Percentiles rank a stretch among this genome's conserved stretches.
These are phyloP conservation scores for Kodamaea plutei DNA, from an alignment of 1,139 yeast species.

Conservation along the genomic window DNA sequence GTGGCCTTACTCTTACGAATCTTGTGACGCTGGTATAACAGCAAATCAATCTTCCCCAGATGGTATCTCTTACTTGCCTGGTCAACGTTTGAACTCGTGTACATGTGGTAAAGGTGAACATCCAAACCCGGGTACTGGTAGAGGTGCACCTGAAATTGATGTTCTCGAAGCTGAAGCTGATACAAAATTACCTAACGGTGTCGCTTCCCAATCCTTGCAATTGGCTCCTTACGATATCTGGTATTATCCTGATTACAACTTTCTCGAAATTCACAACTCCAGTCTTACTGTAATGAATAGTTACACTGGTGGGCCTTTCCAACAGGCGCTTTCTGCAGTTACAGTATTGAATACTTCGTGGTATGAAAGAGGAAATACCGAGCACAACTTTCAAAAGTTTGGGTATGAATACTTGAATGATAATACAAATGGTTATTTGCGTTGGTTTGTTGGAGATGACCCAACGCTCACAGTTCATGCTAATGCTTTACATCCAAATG, in stretches of 20 bases:
- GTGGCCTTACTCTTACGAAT: conserved; percentile 32
- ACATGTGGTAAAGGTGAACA: conserved; percentile 72
- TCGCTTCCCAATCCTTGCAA: conserved; percentile 79
- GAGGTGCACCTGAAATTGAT: conserved; percentile 92
- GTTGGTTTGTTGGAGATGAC: conserved; percentile 75
- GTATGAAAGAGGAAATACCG: conserved; percentile 59
- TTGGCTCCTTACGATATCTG: conserved; percentile 84
- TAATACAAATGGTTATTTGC: conserved; percentile 60
- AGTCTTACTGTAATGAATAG: conserved; percentile 67
- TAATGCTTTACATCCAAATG: conserved; percentile 71
- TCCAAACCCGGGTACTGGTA: conserved; percentile 73
- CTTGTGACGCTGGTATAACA: conserved; percentile 30
- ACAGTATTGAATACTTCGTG: conserved; percentile 68
- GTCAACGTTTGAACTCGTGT: conserved; percentile 42
- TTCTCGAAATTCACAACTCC: conserved; percentile 56
- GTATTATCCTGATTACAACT: conserved; percentile 79
- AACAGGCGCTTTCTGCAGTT: conserved; percentile 77
- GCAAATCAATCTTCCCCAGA: conserved; percentile 30
- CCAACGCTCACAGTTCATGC: conserved; percentile 63
- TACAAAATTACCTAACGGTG: conserved; percentile 47
- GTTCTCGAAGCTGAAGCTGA: conserved; percentile 70
- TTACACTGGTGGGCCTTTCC: conserved; percentile 80
- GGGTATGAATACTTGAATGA: conserved; percentile 78
- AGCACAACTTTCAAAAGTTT: conserved; percentile 57
- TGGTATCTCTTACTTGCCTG: conserved; percentile 29